Evolutionary conservation across 164 flowering plant species (phyloP).

Genomic region (Sextonia rubra): DNA sequence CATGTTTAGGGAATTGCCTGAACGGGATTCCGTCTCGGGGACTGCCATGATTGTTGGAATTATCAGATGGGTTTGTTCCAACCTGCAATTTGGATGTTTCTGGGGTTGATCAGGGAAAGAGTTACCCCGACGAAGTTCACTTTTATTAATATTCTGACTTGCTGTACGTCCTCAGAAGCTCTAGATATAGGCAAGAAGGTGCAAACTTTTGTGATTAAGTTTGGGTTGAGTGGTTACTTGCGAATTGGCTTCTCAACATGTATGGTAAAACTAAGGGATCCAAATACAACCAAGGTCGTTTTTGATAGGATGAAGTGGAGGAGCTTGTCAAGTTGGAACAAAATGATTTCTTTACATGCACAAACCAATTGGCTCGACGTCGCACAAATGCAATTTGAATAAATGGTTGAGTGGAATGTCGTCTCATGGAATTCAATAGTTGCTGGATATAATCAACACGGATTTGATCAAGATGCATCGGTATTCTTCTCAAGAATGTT

Average conservation of each 20-base stretch:
- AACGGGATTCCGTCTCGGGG: slow-evolving; percentile 78
- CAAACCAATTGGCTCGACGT: slow-evolving; percentile 45
- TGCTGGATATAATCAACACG: slow-evolving; percentile 28
- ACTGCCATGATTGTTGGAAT: slow-evolving; percentile 75
- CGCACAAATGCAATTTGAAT: slow-evolving; percentile 56
- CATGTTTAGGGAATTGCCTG: slow-evolving; percentile 50
- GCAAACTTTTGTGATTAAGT: slow-evolving; percentile 66
- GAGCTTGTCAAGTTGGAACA: slow-evolving; percentile 57
- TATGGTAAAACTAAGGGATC: slow-evolving; percentile 69
- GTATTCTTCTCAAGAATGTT: slow-evolving; percentile 21
- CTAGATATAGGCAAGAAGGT: slow-evolving; percentile 56
- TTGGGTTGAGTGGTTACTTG: slow-evolving; percentile 51
- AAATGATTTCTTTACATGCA: slow-evolving; percentile 57
- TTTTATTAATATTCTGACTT: slow-evolving; percentile 58
- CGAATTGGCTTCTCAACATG: slow-evolving; percentile 82
- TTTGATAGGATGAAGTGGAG: slow-evolving; percentile 52
- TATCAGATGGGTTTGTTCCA: slow-evolving; percentile 47
- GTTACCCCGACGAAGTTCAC: slow-evolving; percentile 61
- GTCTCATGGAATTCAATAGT: slow-evolving; percentile 33
- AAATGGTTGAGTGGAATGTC: slow-evolving; percentile 23
- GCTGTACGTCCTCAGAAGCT: slow-evolving; percentile 47
- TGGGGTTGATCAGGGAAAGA: slow-evolving; percentile 43
- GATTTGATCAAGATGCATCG: slow-evolving; percentile 21
- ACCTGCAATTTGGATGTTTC: slow-evolving; percentile 44
- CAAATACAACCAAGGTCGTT: slow-evolving; percentile 39